phyloP scores from a whole-genome alignment of 129 eudicot genomes.

The Flaveria bidentis region DNA sequence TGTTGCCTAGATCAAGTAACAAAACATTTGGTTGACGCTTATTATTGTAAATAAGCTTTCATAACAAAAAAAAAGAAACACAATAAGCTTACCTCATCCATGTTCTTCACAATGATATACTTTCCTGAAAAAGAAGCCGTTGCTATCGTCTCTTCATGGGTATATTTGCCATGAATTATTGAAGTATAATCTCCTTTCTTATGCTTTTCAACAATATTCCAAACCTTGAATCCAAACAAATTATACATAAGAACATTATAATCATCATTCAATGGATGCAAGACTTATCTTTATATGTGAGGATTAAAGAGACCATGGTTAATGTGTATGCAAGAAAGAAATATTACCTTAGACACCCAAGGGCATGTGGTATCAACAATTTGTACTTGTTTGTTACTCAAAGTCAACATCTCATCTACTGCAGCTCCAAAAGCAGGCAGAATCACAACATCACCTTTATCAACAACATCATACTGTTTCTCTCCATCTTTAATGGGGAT shows the following conservation, averaged over 20 bases:
- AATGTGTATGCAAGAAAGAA: background rate
- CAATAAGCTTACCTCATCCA: constrained; percentile 62
- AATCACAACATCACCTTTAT: constrained; percentile 87
- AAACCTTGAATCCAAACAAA: constrained; percentile 52
- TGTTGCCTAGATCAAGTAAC: constrained; percentile 54
- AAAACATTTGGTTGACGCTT: background rate
- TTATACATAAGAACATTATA: constrained; percentile 15
- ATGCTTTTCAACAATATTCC: constrained; percentile 92
- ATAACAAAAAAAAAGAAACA: background rate
- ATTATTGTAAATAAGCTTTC: constrained; percentile 1
- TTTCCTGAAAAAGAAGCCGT: constrained; percentile 97
- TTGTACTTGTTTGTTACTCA: constrained; percentile 82
- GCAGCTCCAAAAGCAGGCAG: constrained; percentile 99
- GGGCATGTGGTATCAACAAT: constrained; percentile 99
- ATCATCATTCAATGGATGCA: constrained; percentile 13
- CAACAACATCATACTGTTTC: constrained; percentile 80
- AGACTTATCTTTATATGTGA: too few species aligned
- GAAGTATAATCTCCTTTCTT: constrained; percentile 89
- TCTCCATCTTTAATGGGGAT: constrained; percentile 65
- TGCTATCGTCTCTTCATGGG: constrained; percentile 90
- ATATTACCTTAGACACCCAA: constrained; percentile 84
- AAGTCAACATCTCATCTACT: constrained; percentile 74
- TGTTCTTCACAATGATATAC: constrained; percentile 78
- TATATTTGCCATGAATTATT: constrained; percentile 83
- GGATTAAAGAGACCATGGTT: too few species aligned